Conservation (phyloP, 768 basidiomycete species). For the Kwoniella newhampshirensis region DNA sequence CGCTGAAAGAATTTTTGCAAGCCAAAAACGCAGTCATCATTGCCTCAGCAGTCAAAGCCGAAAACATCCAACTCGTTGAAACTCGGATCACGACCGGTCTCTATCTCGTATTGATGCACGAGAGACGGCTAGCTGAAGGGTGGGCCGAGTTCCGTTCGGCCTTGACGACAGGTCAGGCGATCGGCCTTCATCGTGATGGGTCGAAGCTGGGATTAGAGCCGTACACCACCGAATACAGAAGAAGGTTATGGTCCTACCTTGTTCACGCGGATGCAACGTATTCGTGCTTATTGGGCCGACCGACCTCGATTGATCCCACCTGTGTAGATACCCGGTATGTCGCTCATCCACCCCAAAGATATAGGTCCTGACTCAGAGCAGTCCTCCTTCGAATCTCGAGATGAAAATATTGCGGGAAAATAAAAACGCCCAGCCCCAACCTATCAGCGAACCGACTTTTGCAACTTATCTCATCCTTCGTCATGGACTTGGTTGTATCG, state of each 20-base stretch:
- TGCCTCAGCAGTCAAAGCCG: slow-evolving; percentile 88
- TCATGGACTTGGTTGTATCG: slow-evolving; percentile 76
- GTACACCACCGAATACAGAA: slow-evolving; percentile 77
- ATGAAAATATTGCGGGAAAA: slow-evolving; percentile 34
- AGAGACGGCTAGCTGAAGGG: slow-evolving; percentile 74
- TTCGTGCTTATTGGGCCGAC: slow-evolving; percentile 77
- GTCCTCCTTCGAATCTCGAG: slow-evolving; percentile 60
- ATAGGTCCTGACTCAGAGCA: slow-evolving; percentile 31
- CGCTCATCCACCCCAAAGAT: slow-evolving; percentile 25
- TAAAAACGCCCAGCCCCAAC: slow-evolving; percentile 35
- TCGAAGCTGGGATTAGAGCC: slow-evolving; percentile 64
- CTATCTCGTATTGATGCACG: slow-evolving; percentile 58
- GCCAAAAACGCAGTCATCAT: slow-evolving; percentile 83
- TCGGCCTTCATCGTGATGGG: slow-evolving; percentile 88
- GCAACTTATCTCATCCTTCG: slow-evolving; percentile 88
- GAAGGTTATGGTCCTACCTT: slow-evolving; percentile 78
- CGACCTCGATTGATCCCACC: slow-evolving; percentile 74
- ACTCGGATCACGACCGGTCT: slow-evolving; percentile 77
- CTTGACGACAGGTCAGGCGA: slow-evolving; percentile 85
- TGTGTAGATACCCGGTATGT: slow-evolving; percentile 82
- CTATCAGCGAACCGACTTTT: slow-evolving; percentile 65
- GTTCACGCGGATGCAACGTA: slow-evolving; percentile 87
- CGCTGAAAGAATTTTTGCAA: slow-evolving; percentile 52
- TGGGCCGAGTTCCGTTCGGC: slow-evolving; percentile 95
- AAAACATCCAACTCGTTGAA: slow-evolving; percentile 87